These are phyloP conservation scores for Mycena metata DNA, from an alignment of 768 basidiomycete genomes.

Conservation along the genomic window DNA sequence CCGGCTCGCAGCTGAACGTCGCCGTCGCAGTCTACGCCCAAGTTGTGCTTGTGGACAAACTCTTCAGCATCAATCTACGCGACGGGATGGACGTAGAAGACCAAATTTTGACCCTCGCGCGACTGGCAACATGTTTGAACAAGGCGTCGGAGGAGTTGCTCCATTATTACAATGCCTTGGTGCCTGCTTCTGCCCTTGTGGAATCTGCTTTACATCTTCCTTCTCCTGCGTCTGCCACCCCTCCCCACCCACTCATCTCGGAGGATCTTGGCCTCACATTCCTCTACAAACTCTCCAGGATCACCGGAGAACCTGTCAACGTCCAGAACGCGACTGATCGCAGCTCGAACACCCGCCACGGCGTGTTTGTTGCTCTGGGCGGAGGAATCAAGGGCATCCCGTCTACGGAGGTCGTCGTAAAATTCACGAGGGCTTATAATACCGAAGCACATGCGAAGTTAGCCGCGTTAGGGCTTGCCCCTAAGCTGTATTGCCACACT, in stretches of 20 bases:
- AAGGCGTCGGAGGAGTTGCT: background rate
- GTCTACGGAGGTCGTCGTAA: constrained; percentile 13
- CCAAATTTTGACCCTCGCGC: constrained; percentile 15
- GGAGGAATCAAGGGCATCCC: constrained; percentile 7
- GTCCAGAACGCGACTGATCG: constrained; percentile 9
- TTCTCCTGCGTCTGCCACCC: constrained; percentile 12
- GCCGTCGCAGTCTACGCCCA: constrained; percentile 10
- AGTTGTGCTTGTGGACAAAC: constrained; percentile 7
- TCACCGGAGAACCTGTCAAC: constrained; percentile 20
- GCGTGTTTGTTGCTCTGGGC: constrained; percentile 21
- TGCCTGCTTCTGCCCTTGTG: constrained; percentile 5
- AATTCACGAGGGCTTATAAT: constrained; percentile 16
- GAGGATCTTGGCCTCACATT: constrained; percentile 5
- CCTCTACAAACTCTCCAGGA: constrained; percentile 11
- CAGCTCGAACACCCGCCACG: constrained; percentile 9
- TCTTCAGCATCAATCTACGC: constrained; percentile 18
- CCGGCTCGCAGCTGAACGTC: constrained; percentile 17
- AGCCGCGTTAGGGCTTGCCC: constrained; percentile 14
- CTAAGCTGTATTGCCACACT: constrained; percentile 8
- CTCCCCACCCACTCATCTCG: constrained; percentile 14
- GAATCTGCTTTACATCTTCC: constrained; percentile 17
- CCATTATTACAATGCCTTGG: constrained; percentile 2
- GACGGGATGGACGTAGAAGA: constrained; percentile 14
- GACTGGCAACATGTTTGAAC: constrained; percentile 2
- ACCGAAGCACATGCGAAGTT: background rate